Base-by-base conservation (phyloP, 257 asterid species). In the Thymus quinquecostatus region DNA sequence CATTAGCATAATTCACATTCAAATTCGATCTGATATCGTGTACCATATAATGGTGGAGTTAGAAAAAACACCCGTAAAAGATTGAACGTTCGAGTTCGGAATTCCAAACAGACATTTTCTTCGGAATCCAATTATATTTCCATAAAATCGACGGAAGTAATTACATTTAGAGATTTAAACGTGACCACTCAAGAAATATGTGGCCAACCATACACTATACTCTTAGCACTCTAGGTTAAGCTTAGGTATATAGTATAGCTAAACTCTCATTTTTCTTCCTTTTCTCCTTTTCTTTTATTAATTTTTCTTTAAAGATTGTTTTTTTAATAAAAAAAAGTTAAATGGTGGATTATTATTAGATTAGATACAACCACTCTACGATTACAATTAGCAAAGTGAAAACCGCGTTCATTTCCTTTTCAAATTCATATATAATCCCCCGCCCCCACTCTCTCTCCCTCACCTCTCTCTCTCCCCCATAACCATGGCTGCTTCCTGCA, bases 351-450 rank as follows among this genome's bases (percentile, higher is more conserved):
- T 21, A 21, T 21, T 21, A 82, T 84, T 36, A 80, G 2, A 38
- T 66, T 80, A 56, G 81, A 74, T 67, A 81, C 82, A 82, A 80
- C 87, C 69, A 74, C 88, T 75, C 81, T 62, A 69, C 59, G 33
- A 75, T 41, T 62, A 69, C 59, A 40, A 75, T 41, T 56, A 57
- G 51, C 68, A 62, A 69, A 74, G 77, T 71, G 73, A 73, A 82
- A 82, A 84, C 80, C 92, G 92, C 90, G 90, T 86, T 38, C 44
- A 8, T n/a, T 48, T 54, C 44, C 28, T 40, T 38, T 68, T 75
- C 58, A 51, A 71, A 70, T 29, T 64, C 79, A 72, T 81, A 84
- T 83, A 33, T 56, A 56, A 76, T 82, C 78, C 76, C 79, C 79
- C 50, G 43, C 14, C 64, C 47, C 62, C 50, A 47, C 61, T 7